Conservation (phyloP, 179 eudicot genomes). For the Vitellaria paradoxa region DNA sequence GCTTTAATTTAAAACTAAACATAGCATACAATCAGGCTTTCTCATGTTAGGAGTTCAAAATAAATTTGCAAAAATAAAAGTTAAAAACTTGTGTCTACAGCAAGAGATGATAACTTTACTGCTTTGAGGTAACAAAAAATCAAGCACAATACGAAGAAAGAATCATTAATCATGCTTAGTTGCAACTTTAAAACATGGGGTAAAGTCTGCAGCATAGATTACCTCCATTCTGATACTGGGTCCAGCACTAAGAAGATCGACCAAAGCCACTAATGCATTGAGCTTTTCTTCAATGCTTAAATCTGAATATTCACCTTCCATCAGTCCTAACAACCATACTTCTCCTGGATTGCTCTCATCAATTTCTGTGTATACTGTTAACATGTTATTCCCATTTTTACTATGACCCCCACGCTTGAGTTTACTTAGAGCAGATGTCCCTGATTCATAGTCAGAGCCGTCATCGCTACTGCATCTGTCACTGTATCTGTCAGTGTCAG, state of each 20-base stretch:
- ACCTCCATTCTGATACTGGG: slow-evolving; percentile 81
- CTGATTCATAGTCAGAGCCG: slow-evolving; percentile 56
- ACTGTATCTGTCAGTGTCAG: slow-evolving; percentile 25
- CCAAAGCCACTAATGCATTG: slow-evolving; percentile 58
- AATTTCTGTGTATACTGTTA: slow-evolving; percentile 54
- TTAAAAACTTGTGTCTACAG: background rate
- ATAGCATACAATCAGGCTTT: background rate
- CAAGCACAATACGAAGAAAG: background rate
- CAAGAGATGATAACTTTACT: background rate
- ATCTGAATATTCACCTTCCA: slow-evolving; percentile 96
- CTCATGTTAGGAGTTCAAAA: background rate
- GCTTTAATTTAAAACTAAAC: background rate
- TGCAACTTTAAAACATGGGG: background rate
- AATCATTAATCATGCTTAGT: background rate
- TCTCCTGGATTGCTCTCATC: slow-evolving; percentile 97
- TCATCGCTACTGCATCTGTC: slow-evolving; percentile 25
- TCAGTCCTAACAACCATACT: slow-evolving; percentile 79
- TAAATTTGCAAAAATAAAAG: background rate
- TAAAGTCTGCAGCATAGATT: slow-evolving; percentile 13
- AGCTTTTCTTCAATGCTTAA: slow-evolving; percentile 89
- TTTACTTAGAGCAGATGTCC: slow-evolving; percentile 32
- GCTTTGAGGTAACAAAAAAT: background rate
- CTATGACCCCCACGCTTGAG: slow-evolving; percentile 16
- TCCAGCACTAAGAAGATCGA: slow-evolving; percentile 78
- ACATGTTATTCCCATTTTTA: slow-evolving; percentile 24